Evolutionary conservation across 2,329 filamentous ascomycete genomes (phyloP), one percentile per base, ranked within the genome.

Genomic region (Colletotrichum sp.): DNA sequence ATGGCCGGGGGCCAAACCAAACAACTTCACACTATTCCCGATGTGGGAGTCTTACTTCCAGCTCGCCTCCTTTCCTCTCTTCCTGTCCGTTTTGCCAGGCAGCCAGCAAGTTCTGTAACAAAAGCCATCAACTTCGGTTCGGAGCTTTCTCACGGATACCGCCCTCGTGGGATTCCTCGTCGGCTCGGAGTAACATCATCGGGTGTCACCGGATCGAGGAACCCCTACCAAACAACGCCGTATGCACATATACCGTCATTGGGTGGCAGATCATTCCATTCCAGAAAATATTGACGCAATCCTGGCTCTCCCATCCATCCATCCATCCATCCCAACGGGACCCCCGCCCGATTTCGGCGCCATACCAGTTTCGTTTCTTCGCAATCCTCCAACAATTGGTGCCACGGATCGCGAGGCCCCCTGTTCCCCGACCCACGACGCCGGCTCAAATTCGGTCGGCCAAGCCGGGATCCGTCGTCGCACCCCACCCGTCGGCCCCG

Each of bases 391-490:
- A 26, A 43, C 55, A 36, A 16, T 38, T 48, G 64, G 18, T 16
- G 24, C 32, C n/a, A 14, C n/a, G 30, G 55, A 58, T 59, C 16
- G 48, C 63, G 8, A 8, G 7, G 12, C 12, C 52, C 68, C 69
- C 34, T 43, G 69, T 59, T 48, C 55, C 61, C 56, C 55, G 61
- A 32, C 34, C 48, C 56, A 56, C 26, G 55, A 68, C 26, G 56
- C 38, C 61, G 48, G 62, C n/a, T 36, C 32, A 48, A 32, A 30
- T 52, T 71, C 63, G 72, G 72, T 36, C 62, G 72, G 61, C 69
- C 55, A 67, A 63, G 38, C 63, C 62, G 73, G 69, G 68, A 26
- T 52, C 72, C 55, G 61, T 71, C 65, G 68, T 71, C 62, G 52
- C 61, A 21, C 30, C 58, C 28, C 30, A 61, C 30, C 58, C 58